These are phyloP conservation scores for Salix purpurea DNA, from an alignment of 345 rosid species.

Conservation along the genomic window DNA sequence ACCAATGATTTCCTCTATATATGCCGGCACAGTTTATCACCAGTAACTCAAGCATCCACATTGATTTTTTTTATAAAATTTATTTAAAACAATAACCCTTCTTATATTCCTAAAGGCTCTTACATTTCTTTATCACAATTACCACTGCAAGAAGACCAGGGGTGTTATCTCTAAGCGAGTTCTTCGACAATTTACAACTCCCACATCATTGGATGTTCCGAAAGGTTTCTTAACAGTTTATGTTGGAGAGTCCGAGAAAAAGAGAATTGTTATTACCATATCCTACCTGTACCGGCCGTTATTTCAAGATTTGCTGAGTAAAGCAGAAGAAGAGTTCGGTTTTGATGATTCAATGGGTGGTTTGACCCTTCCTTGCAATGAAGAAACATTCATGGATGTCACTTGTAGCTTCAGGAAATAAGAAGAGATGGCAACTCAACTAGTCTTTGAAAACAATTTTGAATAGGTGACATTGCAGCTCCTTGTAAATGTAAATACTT, in stretches of 20 bases:
- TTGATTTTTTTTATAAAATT: neutral
- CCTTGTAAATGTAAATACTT: no score
- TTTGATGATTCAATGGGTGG: slow-evolving; percentile 8
- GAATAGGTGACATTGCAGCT: no score
- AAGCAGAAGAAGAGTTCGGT: slow-evolving; percentile 12
- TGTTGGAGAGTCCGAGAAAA: slow-evolving; percentile 34
- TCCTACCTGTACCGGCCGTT: slow-evolving; percentile 34
- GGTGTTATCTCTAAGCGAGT: slow-evolving; percentile 1
- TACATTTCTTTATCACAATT: no score
- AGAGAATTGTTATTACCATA: slow-evolving; percentile 36
- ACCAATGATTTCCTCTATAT: neutral
- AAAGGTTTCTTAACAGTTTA: slow-evolving; percentile 42
- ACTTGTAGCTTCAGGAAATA: neutral
- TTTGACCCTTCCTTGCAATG: slow-evolving; percentile 2
- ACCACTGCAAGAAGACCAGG: no score
- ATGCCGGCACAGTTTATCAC: neutral
- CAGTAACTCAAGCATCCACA: neutral
- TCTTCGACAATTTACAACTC: neutral
- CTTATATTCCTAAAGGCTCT: no score
- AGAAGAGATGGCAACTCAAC: no score
- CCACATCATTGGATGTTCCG: slow-evolving; percentile 21
- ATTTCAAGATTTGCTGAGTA: slow-evolving; percentile 23
- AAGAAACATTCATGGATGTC: neutral
- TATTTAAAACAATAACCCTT: no score
- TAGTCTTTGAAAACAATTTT: no score